Conservation (phyloP, 2,329 filamentous ascomycete species). For the Aspergillus amoenus region DNA sequence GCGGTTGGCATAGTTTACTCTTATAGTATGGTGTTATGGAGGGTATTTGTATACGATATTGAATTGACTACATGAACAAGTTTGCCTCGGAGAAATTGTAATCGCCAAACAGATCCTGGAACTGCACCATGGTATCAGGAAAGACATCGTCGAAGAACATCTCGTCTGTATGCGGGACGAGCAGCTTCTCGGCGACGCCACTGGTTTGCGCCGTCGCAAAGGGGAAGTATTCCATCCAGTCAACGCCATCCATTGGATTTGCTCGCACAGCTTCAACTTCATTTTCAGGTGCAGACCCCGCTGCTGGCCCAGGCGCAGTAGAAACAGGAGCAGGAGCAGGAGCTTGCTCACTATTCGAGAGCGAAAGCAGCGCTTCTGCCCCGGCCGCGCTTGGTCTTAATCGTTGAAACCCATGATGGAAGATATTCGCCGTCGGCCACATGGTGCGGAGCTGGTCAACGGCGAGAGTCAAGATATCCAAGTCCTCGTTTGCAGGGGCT, state of each 20-base stretch:
- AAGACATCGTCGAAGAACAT: slow-evolving; percentile 6
- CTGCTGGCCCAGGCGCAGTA: no score
- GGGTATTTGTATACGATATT: background rate
- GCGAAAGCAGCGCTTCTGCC: background rate
- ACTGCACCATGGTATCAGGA: slow-evolving; percentile 8
- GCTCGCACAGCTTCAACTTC: no score
- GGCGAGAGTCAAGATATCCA: slow-evolving; percentile 33
- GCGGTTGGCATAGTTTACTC: background rate
- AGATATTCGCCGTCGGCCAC: slow-evolving; percentile 41
- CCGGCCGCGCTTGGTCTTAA: slow-evolving; percentile 15
- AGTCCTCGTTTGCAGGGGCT: slow-evolving; percentile 32
- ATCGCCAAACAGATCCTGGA: slow-evolving; percentile 6
- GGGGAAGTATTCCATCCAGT: slow-evolving; percentile 13
- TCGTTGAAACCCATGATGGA: slow-evolving; percentile 33
- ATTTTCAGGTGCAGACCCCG: no score
- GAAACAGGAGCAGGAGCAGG: background rate
- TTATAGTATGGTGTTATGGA: no score
- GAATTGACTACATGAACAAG: slow-evolving; percentile 2
- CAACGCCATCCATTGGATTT: slow-evolving; percentile 2
- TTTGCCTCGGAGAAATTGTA: background rate
- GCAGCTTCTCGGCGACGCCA: slow-evolving; percentile 6
- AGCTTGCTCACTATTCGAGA: background rate
- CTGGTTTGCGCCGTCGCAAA: slow-evolving; percentile 11
- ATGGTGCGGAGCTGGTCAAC: slow-evolving; percentile 34
- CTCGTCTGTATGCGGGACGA: slow-evolving; percentile 8